Evolutionary conservation across 495 filamentous ascomycete genomes (phyloP), one percentile per base, ranked within the genome.

Genomic region (Acidiella bohemica): DNA sequence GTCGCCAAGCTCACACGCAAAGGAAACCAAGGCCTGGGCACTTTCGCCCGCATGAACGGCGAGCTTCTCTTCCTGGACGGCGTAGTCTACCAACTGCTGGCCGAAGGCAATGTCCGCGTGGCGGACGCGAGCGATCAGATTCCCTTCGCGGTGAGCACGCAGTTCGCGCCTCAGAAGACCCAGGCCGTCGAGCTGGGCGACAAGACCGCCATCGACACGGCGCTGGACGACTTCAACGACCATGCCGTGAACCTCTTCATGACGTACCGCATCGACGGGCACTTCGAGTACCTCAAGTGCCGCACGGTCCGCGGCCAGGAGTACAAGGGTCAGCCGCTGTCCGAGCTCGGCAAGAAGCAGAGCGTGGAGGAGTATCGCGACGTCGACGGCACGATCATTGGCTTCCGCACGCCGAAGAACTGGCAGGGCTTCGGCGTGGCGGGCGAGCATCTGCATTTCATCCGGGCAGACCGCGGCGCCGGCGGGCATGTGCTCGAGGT

Each of bases 361-460:
- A 50, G 50, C 23, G 47, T 57, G 13, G 53, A 64, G 24, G 55
- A 46, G 23, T 66, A 61, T 25, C 25, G 47, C 12, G 44, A 41
- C 3, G 54, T 62, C 16, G 46, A 46, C 8, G 70, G 70, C 2
- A 62, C 58, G 3, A 48, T 73, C 0, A 56, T 72, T 19, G 70
- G 42, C 4, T 44, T 44, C 34, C 50, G 64, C 35, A 64, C 60
- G 25, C 70, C 70, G 9, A 50, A 41, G 22, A 72, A 61, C 36
- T 55, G 59, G 35, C 61, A 62, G 44, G 67, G 67, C 9, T 56
- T 73, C 32, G 63, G 63, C 24, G 65, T 73, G 0, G 62, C 59
- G 9, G 67, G 70, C 1, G 59, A 66, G 30, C 70, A 73, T 50
- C 30, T 70, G 32, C 70, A 73, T 44, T 72, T 72, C 41, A 58